A percentile compares a stretch with the other conserved stretches of the same genome.
Evolutionary conservation across 768 basidiomycete genomes (phyloP).

Genomic region (Trametes sanguinea): DNA sequence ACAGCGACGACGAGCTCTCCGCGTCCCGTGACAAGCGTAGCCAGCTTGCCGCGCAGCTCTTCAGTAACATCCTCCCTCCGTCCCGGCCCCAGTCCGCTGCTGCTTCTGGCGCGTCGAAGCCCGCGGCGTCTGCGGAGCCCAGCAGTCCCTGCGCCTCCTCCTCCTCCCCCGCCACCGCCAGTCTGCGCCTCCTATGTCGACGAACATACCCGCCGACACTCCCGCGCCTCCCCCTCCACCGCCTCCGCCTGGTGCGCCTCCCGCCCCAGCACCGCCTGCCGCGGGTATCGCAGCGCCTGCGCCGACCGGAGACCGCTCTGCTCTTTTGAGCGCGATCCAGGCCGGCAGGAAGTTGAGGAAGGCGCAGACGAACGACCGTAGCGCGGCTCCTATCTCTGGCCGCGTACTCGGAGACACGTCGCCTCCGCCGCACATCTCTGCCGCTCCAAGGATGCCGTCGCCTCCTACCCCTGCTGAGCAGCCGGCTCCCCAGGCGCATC

Average conservation of each 20-base stretch:
- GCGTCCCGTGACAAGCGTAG: conserved; percentile 62
- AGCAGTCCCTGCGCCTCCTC: conserved; percentile 35
- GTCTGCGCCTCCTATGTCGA: conserved; percentile 39
- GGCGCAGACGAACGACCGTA: conserved; percentile 82
- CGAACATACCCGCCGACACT: conserved; percentile 31
- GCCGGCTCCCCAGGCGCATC: conserved; percentile 34
- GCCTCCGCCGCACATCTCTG: conserved; percentile 69
- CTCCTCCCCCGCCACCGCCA: conserved; percentile 42
- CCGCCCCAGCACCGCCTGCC: conserved; percentile 35
- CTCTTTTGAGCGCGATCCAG: conserved; percentile 80
- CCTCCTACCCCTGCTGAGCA: conserved; percentile 35
- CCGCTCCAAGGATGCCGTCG: conserved; percentile 44
- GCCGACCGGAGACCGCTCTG: conserved; percentile 55
- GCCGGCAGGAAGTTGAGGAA: conserved; percentile 70
- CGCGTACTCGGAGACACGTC: conserved; percentile 74
- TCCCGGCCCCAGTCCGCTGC: conserved; percentile 60
- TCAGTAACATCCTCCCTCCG: conserved; percentile 66
- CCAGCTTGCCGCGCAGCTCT: conserved; percentile 77
- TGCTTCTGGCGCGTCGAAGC: conserved; percentile 24
- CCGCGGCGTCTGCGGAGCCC: conserved; percentile 26
- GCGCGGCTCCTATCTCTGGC: conserved; percentile 67
- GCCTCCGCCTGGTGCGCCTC: conserved; percentile 35
- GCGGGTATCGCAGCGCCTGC: conserved; percentile 34
- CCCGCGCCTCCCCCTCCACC: conserved; percentile 25
- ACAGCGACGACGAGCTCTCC: conserved; percentile 77